phyloP scores from a whole-genome alignment of 75 land plant genomes.

The Cunninghamia lanceolata region DNA sequence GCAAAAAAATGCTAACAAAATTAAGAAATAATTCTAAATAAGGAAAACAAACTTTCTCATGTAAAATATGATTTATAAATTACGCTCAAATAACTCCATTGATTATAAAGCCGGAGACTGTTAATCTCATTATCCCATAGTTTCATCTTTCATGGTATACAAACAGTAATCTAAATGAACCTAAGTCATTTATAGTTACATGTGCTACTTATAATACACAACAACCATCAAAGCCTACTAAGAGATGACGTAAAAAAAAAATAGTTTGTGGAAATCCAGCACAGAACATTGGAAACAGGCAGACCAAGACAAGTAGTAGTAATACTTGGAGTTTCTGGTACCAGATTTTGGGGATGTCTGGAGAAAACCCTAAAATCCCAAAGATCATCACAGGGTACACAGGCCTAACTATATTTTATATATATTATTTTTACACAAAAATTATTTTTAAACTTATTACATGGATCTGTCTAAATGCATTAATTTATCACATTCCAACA shows the following conservation, averaged over 20 bases:
- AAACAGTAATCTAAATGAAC: background rate
- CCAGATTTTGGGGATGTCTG: too few species aligned
- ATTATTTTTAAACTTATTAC: background rate
- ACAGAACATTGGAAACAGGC: background rate
- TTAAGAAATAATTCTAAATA: background rate
- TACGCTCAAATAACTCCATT: background rate
- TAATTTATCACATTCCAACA: background rate
- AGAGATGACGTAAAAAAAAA: too few species aligned
- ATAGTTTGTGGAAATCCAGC: too few species aligned
- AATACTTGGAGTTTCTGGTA: background rate
- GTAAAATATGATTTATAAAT: background rate
- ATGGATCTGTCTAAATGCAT: background rate
- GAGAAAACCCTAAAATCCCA: background rate
- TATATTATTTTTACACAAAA: background rate
- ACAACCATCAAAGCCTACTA: too few species aligned
- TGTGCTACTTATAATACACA: background rate
- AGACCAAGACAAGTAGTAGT: background rate
- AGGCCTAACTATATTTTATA: background rate
- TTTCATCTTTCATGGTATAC: background rate
- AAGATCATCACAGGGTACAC: background rate
- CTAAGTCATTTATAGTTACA: background rate
- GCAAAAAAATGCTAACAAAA: background rate
- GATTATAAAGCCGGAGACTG: background rate
- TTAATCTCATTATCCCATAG: background rate
- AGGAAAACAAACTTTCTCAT: background rate